phyloP scores from a whole-genome alignment of 148 eudicot genomes.

The Camellia japonica region DNA sequence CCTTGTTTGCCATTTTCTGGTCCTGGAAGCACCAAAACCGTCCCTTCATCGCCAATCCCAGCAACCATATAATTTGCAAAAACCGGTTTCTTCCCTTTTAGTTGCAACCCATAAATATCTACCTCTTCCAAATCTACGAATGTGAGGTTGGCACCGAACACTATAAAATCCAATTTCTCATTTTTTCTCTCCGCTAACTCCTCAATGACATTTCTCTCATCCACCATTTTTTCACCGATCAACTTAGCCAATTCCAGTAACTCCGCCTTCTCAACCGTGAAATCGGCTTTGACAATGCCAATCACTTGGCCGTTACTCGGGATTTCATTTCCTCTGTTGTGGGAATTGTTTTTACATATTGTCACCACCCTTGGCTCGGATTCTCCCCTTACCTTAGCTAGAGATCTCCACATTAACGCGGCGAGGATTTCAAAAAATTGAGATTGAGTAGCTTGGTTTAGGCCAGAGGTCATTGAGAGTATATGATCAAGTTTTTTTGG shows the following conservation, averaged over 20 bases:
- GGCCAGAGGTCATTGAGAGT: slow-evolving; percentile 17
- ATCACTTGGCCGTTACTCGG: slow-evolving; percentile 41
- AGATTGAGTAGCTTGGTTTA: background rate
- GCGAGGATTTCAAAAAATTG: slow-evolving; percentile 45
- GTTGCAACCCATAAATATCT: slow-evolving; percentile 42
- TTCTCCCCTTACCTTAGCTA: slow-evolving; percentile 44
- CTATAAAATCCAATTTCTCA: slow-evolving; percentile 34
- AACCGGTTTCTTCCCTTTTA: slow-evolving; percentile 38
- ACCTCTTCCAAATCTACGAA: slow-evolving; percentile 58
- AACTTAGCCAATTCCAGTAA: slow-evolving; percentile 28
- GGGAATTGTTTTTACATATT: slow-evolving; percentile 27
- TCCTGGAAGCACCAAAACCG: slow-evolving; percentile 48
- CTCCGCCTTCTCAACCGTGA: slow-evolving; percentile 18
- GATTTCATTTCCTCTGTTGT: slow-evolving; percentile 12
- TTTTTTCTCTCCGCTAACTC: slow-evolving; percentile 26
- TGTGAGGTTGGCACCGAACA: slow-evolving; percentile 71
- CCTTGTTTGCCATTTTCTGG: slow-evolving; percentile 7
- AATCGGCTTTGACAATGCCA: slow-evolving; percentile 30
- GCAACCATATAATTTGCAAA: slow-evolving; percentile 38
- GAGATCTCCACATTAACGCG: slow-evolving; percentile 55
- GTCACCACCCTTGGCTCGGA: slow-evolving; percentile 48
- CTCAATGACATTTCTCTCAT: slow-evolving; percentile 41
- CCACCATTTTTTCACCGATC: slow-evolving; percentile 26
- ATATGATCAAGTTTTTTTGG: slow-evolving; percentile 29
- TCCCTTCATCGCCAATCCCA: slow-evolving; percentile 63